Evolutionary conservation across 2,329 filamentous ascomycete species (phyloP).

Genomic region (Lecanosticta acicola): DNA sequence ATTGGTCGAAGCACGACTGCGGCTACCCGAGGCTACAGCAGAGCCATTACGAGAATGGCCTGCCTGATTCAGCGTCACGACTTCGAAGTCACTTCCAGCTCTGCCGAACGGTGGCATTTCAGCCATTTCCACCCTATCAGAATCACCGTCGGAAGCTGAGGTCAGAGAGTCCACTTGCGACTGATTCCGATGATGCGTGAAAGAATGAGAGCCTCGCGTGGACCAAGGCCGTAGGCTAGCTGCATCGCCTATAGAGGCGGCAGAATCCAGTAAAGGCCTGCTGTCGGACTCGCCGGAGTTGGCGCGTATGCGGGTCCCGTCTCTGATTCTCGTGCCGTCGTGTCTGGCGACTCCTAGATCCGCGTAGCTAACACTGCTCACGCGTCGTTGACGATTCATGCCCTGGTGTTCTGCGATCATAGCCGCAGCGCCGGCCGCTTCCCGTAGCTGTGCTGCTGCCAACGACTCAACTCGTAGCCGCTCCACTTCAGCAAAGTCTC

Average conservation of each 20-base stretch:
- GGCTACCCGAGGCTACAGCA: conserved; percentile 12
- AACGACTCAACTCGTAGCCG: conserved; percentile 54
- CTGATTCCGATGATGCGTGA: conserved; percentile 39
- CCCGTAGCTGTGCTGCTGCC: conserved; percentile 44
- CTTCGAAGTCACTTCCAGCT: conserved; percentile 39
- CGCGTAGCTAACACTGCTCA: conserved; percentile 71
- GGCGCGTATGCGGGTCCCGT: conserved; percentile 49
- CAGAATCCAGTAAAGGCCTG: conserved; percentile 64
- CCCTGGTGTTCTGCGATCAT: conserved; percentile 55
- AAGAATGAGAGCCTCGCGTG: conserved; percentile 21
- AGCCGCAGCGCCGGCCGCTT: conserved; percentile 35
- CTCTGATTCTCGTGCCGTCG: conserved; percentile 59
- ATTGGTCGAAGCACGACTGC: conserved; percentile 28
- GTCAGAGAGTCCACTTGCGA: conserved; percentile 38
- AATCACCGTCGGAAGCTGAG: conserved; percentile 35
- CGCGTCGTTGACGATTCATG: conserved; percentile 54
- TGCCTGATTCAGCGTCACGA: conserved; percentile 37
- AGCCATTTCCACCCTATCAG: conserved; percentile 20
- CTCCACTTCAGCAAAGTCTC: conserved; percentile 65
- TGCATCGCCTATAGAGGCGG: conserved; percentile 54
- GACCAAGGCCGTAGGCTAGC: conserved; percentile 27
- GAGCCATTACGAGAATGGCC: conserved; percentile 31
- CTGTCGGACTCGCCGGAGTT: conserved; percentile 69
- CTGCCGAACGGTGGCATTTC: conserved; percentile 29
- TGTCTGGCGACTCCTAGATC: conserved; percentile 70